phyloP scores from a whole-genome alignment of 257 asterid genomes.

The Jasminum sambac region DNA sequence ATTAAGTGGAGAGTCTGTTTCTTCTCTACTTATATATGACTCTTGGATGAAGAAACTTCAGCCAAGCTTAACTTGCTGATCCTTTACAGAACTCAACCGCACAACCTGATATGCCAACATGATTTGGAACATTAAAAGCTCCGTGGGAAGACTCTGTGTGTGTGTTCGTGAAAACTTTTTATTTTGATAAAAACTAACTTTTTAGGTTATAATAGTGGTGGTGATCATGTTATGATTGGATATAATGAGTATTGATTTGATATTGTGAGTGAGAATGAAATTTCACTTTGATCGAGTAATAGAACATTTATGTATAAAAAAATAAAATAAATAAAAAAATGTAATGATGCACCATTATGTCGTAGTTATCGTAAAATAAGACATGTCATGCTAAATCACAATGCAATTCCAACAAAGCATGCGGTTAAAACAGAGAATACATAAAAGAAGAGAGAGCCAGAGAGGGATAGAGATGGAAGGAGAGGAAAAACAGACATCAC shows the following conservation, averaged over 20 bases:
- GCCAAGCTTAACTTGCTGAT: neutral
- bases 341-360: neutral
- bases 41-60: neutral
- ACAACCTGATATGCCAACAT: neutral
- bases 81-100: neutral
- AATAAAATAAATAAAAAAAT: neutral
- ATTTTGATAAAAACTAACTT: too few species aligned
- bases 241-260: too few species aligned
- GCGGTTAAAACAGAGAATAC: neutral
- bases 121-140: neutral
- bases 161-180: too few species aligned
- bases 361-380: neutral
- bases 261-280: too few species aligned
- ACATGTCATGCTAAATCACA: neutral
- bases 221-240: too few species aligned
- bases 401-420: neutral
- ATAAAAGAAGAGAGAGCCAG: neutral
- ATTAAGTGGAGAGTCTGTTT: neutral
- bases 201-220: too few species aligned
- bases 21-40: neutral
- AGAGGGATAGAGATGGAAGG: too few species aligned
- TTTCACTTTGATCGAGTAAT: too few species aligned
- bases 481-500: too few species aligned
- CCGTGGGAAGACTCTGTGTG: neutral
- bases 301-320: too few species aligned